Percentiles rank a stretch among this genome's conserved stretches.
Evolutionary conservation across 768 basidiomycete species (phyloP).

Genomic region (Boletus insuetus): DNA sequence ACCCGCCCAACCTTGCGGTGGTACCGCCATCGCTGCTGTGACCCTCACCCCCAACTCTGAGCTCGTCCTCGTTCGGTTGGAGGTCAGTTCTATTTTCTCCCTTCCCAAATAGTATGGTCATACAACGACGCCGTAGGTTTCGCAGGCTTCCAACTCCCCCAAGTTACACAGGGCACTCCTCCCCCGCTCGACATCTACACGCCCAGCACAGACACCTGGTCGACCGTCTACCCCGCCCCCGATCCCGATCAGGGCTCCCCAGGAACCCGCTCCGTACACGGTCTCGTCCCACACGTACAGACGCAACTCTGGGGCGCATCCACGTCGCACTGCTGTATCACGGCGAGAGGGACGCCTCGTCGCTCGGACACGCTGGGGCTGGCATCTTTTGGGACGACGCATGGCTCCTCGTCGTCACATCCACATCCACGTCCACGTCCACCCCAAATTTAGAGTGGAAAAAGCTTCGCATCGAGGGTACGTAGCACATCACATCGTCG

Average conservation of each 20-base stretch:
- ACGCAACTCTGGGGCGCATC: neutral
- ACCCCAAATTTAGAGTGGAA: no score
- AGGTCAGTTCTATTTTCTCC: no score
- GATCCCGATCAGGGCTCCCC: slow-evolving; percentile 32
- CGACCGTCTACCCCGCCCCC: slow-evolving; percentile 19
- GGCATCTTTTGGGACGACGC: slow-evolving; percentile 41
- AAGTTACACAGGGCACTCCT: no score
- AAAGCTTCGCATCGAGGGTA: neutral
- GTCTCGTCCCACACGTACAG: slow-evolving; percentile 21
- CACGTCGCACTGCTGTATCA: slow-evolving; percentile 34
- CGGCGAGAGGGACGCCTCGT: slow-evolving; percentile 36
- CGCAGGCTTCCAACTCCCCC: no score
- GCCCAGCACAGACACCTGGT: slow-evolving; percentile 23
- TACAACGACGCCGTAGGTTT: no score
- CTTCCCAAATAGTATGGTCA: no score
- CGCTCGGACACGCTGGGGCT: slow-evolving; percentile 39
- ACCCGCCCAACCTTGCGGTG: no score
- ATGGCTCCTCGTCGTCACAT: no score
- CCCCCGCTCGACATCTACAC: neutral
- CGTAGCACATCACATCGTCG: neutral
- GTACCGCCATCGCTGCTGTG: no score
- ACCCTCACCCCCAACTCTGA: no score
- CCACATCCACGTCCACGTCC: no score
- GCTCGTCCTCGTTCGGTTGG: no score
- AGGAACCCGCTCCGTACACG: slow-evolving; percentile 35